Base-by-base conservation (phyloP, 1,284 basidiomycete genomes). In the Pterula multifida region DNA sequence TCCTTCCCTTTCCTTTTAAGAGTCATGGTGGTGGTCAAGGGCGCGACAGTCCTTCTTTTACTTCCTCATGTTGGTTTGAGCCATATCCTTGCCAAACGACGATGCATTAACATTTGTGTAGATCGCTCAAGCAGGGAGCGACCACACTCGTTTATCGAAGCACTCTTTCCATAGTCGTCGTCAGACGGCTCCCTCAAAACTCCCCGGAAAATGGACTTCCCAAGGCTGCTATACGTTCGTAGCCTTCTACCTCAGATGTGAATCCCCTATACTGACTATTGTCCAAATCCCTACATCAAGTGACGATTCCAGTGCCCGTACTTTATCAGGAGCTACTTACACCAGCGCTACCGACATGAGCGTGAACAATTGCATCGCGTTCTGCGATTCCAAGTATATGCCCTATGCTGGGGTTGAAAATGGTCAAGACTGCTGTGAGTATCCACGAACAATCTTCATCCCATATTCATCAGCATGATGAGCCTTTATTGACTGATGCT, bases 141-240 rank as follows among this genome's bases (percentile, higher is more conserved):
- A 50, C 55, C 51, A 54, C 50, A 51, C 50, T 53, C 61, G 52
- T 56, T 59, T 56, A 28, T 50, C 49, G 21, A 51, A 51, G 19
- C 32, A 22, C 42, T 32, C 42, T 44, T 59, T 56, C 28, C 58
- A 65, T 49, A 67, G 65, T 47, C 70, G 68, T 53, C 56, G 60
- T 21, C 66, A 70, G 55, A 58, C 63, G 28, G 58, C 68, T 36
- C 71, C 71, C 3, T 56, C 64, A 3, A 55, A 49, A 3, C 68
- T 81, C 44, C 78, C 78, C 3, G 68, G 67, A 2, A 69, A 64
- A 46, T 85, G 79, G 78, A 69, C 67, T n/a, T 71, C 72, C 28
- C 63, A 71, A 55, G 81, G 81, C 61, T 85, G 83, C 57, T 78
- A 75, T 64, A 75, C 72, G 82, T 85, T 62, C 46, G 76, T 65